Conservation (phyloP, 1,284 basidiomycete species). For the Fomitopsis palustris region DNA sequence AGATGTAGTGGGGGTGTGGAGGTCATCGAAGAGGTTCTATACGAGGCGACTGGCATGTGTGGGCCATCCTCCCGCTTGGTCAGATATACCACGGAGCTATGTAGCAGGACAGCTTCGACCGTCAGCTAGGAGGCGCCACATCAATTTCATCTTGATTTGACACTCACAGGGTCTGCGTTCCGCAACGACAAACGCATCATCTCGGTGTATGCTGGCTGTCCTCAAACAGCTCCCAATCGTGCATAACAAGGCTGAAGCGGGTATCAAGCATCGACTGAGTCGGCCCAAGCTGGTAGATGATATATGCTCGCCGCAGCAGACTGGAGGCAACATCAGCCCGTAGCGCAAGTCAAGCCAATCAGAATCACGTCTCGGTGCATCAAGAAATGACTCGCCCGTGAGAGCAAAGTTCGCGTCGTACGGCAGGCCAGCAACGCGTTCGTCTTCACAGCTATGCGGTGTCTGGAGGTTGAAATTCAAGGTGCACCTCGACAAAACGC, state of each 20-base stretch:
- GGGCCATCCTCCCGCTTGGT: too few relatives aligned
- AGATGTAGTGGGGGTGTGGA: neutral
- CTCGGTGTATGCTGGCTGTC: too few relatives aligned
- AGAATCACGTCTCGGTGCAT: neutral
- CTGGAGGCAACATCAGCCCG: too few relatives aligned
- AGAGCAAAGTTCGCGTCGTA: neutral
- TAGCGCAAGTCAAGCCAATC: too few relatives aligned
- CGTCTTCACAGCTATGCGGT: neutral
- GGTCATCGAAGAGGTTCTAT: neutral
- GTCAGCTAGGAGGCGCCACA: neutral
- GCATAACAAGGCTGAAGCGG: neutral
- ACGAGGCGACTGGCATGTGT: neutral
- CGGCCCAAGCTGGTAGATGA: too few relatives aligned
- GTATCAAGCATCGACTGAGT: too few relatives aligned
- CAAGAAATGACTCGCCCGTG: neutral
- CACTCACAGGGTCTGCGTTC: neutral
- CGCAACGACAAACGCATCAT: neutral
- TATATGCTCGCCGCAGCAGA: too few relatives aligned
- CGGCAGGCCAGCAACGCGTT: neutral
- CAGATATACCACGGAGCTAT: neutral
- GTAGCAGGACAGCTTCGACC: neutral
- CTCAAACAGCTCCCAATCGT: neutral
- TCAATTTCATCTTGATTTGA: neutral
- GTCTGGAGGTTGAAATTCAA: too few relatives aligned
- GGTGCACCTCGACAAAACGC: too few relatives aligned